Evolutionary conservation across 495 filamentous ascomycete species (phyloP).

Genomic region (Talaromyces adpressus): DNA sequence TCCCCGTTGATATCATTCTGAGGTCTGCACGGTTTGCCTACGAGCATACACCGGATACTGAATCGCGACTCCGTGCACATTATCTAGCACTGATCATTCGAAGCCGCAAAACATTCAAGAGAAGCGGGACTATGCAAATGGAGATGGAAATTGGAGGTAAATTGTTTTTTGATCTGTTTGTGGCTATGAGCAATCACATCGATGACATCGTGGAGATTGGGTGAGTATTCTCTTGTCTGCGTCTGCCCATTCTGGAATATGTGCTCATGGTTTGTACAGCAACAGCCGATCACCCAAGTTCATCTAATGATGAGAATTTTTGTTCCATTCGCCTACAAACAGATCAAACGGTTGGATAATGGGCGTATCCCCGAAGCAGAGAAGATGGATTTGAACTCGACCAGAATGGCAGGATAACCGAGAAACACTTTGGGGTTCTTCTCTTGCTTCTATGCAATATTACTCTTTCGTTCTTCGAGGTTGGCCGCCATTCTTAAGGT

Average conservation of each 20-base stretch:
- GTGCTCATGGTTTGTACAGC: conserved; percentile 12
- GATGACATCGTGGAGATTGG: conserved; percentile 4
- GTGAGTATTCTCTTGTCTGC: background rate
- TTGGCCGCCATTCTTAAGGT: conserved; percentile 33
- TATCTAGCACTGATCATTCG: conserved; percentile 93
- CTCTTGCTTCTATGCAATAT: conserved; percentile 21
- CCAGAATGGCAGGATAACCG: conserved; percentile 29
- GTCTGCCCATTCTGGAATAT: background rate
- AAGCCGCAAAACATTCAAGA: conserved; percentile 89
- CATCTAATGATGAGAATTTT: conserved; percentile 28
- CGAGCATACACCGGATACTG: conserved; percentile 84
- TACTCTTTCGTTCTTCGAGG: conserved; percentile 36
- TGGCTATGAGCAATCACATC: conserved; percentile 75
- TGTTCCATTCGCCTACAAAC: conserved; percentile 12
- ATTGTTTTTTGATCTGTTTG: conserved; percentile 95
- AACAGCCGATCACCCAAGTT: conserved; percentile 32
- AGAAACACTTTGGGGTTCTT: conserved; percentile 17
- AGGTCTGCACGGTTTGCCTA: conserved; percentile 88
- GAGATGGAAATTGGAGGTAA: conserved; percentile 91
- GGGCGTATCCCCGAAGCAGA: conserved; percentile 18
- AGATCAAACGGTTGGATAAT: conserved; percentile 6
- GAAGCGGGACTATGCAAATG: conserved; percentile 93
- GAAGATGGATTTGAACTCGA: conserved; percentile 24
- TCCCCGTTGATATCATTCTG: conserved; percentile 80
- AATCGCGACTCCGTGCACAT: conserved; percentile 84